Conservation (phyloP, 768 basidiomycete genomes). For the Cyathus striatus region DNA sequence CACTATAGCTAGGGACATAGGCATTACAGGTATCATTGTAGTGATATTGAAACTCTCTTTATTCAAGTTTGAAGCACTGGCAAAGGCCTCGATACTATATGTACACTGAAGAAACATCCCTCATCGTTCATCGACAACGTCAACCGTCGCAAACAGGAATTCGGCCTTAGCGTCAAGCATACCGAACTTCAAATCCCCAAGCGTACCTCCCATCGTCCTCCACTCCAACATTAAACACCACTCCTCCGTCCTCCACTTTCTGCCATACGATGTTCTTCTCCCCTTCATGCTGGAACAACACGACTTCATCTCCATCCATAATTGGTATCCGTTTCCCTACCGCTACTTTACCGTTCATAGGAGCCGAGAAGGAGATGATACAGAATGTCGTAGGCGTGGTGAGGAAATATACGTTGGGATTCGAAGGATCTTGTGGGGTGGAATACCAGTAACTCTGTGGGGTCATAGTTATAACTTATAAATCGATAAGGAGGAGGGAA, state of each 20-base stretch:
- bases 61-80: too few species aligned
- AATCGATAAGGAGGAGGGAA: too few species aligned
- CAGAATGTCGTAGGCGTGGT: constrained; percentile 49
- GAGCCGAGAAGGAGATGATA: constrained; percentile 36
- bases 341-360: constrained; percentile 23
- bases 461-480: background rate
- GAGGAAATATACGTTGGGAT: constrained; percentile 35
- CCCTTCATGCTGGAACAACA: constrained; percentile 27
- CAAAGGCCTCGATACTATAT: too few species aligned
- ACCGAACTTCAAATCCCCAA: constrained; percentile 19
- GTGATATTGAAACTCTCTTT: too few species aligned
- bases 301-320: constrained; percentile 34
- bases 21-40: too few species aligned
- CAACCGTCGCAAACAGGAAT: too few species aligned
- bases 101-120: too few species aligned
- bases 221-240: constrained; percentile 20
- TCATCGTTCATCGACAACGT: too few species aligned
- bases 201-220: constrained; percentile 14
- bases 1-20: too few species aligned
- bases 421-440: constrained; percentile 30
- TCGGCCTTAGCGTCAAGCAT: too few species aligned
- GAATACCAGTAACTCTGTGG: constrained; percentile 44
- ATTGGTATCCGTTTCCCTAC: constrained; percentile 38
- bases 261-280: background rate
- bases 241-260: constrained; percentile 16